These are phyloP conservation scores for Gossypium turneri DNA, from an alignment of 345 rosid genomes.

Conservation along the genomic window DNA sequence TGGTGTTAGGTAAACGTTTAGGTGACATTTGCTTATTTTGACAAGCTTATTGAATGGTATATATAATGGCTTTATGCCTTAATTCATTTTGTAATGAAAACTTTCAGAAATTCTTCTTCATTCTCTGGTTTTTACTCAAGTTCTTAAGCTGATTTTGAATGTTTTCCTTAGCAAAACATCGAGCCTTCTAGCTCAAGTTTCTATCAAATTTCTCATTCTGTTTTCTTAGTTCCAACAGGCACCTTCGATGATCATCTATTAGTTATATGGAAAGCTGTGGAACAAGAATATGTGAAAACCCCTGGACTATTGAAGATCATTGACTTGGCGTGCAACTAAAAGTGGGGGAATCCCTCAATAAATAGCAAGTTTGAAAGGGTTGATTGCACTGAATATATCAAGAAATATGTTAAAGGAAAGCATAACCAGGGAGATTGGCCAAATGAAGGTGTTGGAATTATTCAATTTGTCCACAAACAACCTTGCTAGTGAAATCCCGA, in stretches of 20 bases:
- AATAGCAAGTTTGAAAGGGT: neutral
- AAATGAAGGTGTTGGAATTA: neutral
- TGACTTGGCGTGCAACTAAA: neutral
- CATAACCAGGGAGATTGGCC: conserved; percentile 12
- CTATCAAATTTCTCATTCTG: too few relatives aligned
- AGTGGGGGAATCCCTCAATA: conserved; percentile 9
- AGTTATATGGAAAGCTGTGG: neutral
- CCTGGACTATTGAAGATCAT: neutral
- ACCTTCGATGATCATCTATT: neutral
- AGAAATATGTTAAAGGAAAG: conserved; percentile 15
- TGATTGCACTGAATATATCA: conserved; percentile 18
- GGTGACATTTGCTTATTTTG: too few relatives aligned
- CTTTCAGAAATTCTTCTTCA: too few relatives aligned
- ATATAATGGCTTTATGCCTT: too few relatives aligned
- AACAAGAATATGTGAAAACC: neutral
- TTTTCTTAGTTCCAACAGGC: too few relatives aligned
- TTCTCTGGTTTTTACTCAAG: too few relatives aligned
- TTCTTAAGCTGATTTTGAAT: too few relatives aligned
- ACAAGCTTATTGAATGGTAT: too few relatives aligned
- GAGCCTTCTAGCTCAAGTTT: too few relatives aligned
- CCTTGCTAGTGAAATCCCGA: conserved; percentile 1
- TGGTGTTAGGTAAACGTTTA: too few relatives aligned
- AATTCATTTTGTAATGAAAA: too few relatives aligned
- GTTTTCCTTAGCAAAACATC: too few relatives aligned
- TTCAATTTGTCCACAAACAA: conserved; percentile 21